Evolutionary conservation across 2,329 filamentous ascomycete genomes (phyloP).

Genomic region (Pseudocercospora fuligena): DNA sequence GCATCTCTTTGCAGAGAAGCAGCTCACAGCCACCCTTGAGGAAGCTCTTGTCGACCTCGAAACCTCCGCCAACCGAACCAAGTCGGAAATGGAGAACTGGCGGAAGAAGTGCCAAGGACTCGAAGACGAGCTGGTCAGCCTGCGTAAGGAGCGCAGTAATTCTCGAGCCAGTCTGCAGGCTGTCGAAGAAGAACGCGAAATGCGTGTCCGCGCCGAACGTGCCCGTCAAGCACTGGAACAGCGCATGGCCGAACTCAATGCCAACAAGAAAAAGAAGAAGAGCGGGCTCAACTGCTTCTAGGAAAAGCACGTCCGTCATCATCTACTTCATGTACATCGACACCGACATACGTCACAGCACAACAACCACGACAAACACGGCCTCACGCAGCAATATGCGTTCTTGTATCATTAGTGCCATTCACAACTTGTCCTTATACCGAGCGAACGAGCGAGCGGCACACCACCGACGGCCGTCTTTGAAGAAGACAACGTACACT

Average conservation of each 20-base stretch:
- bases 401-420: conserved; percentile 13
- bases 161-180: conserved; percentile 75
- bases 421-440: conserved; percentile 8
- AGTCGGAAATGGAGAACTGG: conserved; percentile 87
- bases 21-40: conserved; percentile 92
- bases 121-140: conserved; percentile 71
- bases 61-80: conserved; percentile 87
- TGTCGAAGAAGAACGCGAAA: conserved; percentile 94
- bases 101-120: conserved; percentile 80
- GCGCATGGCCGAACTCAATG: conserved; percentile 75
- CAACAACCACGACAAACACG: neutral
- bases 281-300: conserved; percentile 97
- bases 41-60: conserved; percentile 95
- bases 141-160: conserved; percentile 63
- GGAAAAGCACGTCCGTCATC: conserved; percentile 29
- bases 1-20: conserved; percentile 92
- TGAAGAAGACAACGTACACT: neutral
- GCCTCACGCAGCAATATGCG: conserved; percentile 7
- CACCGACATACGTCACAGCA: conserved; percentile 15
- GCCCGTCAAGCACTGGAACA: conserved; percentile 89
- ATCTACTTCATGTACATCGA: conserved; percentile 21
- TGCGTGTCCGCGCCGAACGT: conserved; percentile 85
- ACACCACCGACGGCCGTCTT: neutral
- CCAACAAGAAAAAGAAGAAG: conserved; percentile 89
- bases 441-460: neutral